phyloP scores from a whole-genome alignment of 805 yeast genomes.

The Zygosaccharomyces bailii region DNA sequence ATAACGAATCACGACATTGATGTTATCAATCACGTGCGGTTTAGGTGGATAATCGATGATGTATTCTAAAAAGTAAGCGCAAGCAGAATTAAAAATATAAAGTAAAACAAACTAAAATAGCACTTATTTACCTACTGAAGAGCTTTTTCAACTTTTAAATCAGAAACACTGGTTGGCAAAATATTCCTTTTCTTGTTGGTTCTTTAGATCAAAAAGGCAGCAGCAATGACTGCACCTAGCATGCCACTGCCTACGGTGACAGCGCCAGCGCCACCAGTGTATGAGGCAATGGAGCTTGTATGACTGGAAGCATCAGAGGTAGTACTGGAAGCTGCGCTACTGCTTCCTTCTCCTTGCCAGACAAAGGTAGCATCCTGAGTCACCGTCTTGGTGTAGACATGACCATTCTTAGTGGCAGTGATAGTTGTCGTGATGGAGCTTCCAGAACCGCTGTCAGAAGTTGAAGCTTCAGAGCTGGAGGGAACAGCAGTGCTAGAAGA shows the following conservation, averaged over 20 bases:
- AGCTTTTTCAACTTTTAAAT: background rate
- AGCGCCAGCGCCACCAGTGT: slow-evolving; percentile 13
- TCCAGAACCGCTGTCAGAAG: background rate
- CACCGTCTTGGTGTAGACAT: slow-evolving; percentile 15
- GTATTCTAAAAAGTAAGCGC: too few relatives aligned
- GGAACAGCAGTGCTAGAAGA: background rate
- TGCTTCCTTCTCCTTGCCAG: slow-evolving; percentile 8
- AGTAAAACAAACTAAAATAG: background rate
- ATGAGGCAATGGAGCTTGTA: slow-evolving; percentile 6
- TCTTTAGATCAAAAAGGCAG: background rate
- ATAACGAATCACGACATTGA: too few relatives aligned
- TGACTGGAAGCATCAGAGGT: background rate
- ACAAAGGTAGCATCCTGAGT: slow-evolving; percentile 9
- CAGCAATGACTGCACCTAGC: slow-evolving; percentile 13
- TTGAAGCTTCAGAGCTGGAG: background rate
- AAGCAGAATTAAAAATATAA: too few relatives aligned
- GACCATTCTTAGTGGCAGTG: slow-evolving; percentile 13
- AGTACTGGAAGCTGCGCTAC: background rate
- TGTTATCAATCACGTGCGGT: too few relatives aligned
- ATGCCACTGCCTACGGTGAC: slow-evolving; percentile 11
- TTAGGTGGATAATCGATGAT: too few relatives aligned
- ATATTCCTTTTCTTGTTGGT: background rate
- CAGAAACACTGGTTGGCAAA: background rate
- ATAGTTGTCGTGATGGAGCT: slow-evolving; percentile 3
- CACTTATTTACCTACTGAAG: background rate